Base-by-base conservation (phyloP, 257 asterid species). In the Gentiana macrophylla region DNA sequence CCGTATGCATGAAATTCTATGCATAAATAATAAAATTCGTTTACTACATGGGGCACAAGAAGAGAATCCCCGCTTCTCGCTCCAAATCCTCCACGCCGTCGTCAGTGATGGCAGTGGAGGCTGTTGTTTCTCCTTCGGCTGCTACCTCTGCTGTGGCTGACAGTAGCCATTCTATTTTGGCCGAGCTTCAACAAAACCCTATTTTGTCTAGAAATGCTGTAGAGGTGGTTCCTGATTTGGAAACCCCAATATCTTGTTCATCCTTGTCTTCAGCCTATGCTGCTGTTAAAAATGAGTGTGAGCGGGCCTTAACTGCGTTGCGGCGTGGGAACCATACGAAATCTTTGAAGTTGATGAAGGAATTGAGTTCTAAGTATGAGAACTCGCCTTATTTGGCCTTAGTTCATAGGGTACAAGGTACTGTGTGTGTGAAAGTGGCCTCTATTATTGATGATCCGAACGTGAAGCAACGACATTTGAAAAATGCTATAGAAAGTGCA, bases 341-440 rank as follows among this genome's bases (percentile, higher is more conserved):
- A 72, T 82, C 97, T 63, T 76, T 88, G 24, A 77, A 88, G 56
- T 47, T 85, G 75, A 83, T 88, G 83, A 85, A 80, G 80, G 95
- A 88, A 48, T 61, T 88, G 80, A 52, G 77, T 38, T 59, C 74
- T 6, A 85, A 88, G 67, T 72, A 85, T 48, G 86, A 69, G 7
- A 74, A 59, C 63, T 71, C 94, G 7, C 78, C 81, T 0, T 64
- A 80, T 60, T 66, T 68, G 57, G 88, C 91, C 6, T 69, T 88
- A 64, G 74, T 88, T 64, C 62, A 83, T 61, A 86, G 97, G 2
- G 83, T 80, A 32, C 91, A 80, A 60, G 94, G 91, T 33, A 80
- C 91, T 46, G 88, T 85, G 2, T 83, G 77, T 53, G 79, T 74
- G 58, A 80, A 80, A 65, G 77, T 83, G 52, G 86, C 94, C 2